Percentiles rank a stretch among this genome's conserved stretches.
Conservation (phyloP, 306 rosid genomes). For the Vigna hirtella region DNA sequence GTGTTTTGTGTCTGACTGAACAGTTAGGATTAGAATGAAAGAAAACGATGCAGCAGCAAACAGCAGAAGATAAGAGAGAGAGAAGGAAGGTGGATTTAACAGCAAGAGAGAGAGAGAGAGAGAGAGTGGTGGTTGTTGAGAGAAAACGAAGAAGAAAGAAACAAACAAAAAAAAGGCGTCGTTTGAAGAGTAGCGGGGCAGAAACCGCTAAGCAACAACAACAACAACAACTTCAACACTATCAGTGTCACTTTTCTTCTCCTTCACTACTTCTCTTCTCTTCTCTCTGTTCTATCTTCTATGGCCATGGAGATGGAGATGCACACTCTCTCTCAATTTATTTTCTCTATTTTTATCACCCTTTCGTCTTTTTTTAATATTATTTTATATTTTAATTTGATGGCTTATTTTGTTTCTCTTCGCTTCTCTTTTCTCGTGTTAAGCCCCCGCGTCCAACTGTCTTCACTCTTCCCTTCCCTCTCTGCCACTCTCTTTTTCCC, state of each 20-base stretch:
- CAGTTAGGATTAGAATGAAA: slow-evolving; percentile 47
- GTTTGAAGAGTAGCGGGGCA: slow-evolving; percentile 47
- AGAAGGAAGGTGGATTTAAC: slow-evolving; percentile 42
- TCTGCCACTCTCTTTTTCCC: slow-evolving; percentile 29
- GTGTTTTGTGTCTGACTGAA: slow-evolving; percentile 30
- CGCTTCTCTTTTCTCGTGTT: slow-evolving; percentile 41
- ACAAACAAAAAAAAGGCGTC: slow-evolving; percentile 35
- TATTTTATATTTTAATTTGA: too few relatives aligned
- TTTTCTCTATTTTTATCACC: not conserved
- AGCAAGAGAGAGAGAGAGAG: slow-evolving; percentile 44
- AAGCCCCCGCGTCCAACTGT: slow-evolving; percentile 46
- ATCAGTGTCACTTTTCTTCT: slow-evolving; percentile 50
- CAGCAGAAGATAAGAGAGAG: slow-evolving; percentile 31
- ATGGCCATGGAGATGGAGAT: slow-evolving; percentile 30
- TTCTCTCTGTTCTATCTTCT: slow-evolving; percentile 18
- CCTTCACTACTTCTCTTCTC: slow-evolving; percentile 51
- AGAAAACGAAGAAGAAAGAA: slow-evolving; percentile 43
- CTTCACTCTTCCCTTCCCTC: slow-evolving; percentile 13
- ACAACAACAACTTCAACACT: slow-evolving; percentile 40
- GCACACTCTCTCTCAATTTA: not conserved
- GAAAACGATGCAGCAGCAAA: slow-evolving; percentile 58
- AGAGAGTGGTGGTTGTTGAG: slow-evolving; percentile 50
- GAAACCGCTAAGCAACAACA: slow-evolving; percentile 45
- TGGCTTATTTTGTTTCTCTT: not conserved
- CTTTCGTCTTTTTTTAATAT: not conserved